Conservation (phyloP, 768 basidiomycete genomes). For the Galerina sulciceps region DNA sequence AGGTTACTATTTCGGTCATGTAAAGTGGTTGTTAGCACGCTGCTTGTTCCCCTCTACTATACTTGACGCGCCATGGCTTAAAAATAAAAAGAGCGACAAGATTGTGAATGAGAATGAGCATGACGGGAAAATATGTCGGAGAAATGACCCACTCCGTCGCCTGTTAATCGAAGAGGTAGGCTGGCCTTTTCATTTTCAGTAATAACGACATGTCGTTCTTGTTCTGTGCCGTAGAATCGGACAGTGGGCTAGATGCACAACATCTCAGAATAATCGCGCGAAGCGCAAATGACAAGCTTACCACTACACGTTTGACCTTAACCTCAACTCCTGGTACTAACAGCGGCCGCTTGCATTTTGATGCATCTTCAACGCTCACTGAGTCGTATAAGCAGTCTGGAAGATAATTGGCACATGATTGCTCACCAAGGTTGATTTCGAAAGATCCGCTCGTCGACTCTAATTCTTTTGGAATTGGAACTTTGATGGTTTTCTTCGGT, state of each 20-base stretch:
- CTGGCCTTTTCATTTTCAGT: constrained; percentile 74
- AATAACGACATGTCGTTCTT: constrained; percentile 61
- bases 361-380: constrained; percentile 87
- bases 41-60: constrained; percentile 55
- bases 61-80: constrained; percentile 89
- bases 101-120: not conserved
- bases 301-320: constrained; percentile 82
- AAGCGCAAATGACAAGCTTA: constrained; percentile 32
- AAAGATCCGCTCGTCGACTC: constrained; percentile 74
- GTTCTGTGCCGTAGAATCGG: constrained; percentile 76
- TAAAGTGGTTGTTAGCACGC: constrained; percentile 44
- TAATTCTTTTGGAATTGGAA: constrained; percentile 71
- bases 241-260: constrained; percentile 70
- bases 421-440: constrained; percentile 77
- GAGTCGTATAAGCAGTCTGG: constrained; percentile 17
- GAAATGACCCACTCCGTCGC: constrained; percentile 72
- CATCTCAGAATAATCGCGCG: not conserved
- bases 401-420: not conserved
- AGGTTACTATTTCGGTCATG: constrained; percentile 74
- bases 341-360: constrained; percentile 81
- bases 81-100: constrained; percentile 10
- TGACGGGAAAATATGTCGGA: not conserved
- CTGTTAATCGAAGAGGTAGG: constrained; percentile 86
- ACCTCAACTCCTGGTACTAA: constrained; percentile 80
- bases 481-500: constrained; percentile 55